Base-by-base conservation (phyloP, 2,329 filamentous ascomycete species). In the Neopestalotiopsis clavispora region DNA sequence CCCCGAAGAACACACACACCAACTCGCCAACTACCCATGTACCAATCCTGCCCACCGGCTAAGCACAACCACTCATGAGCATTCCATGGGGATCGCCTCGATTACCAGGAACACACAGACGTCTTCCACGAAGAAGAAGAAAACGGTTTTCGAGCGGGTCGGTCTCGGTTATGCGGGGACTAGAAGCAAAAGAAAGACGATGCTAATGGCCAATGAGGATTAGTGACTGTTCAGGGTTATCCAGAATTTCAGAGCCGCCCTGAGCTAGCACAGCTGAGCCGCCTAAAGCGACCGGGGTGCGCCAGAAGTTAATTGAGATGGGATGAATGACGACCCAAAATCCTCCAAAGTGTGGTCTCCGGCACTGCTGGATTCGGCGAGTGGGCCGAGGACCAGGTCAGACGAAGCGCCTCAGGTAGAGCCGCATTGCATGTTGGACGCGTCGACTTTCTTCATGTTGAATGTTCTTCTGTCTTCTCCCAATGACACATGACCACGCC, bases 81-180 rank as follows among this genome's bases (percentile, higher is more conserved):
- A 13, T 10, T 6, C 30, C 17, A 5, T 17, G 17, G 60, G 60
- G 13, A n/a, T 30, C 30, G 10, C 38, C 9, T 62, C 13, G 28
- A 32, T 4, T 30, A 12, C 42, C 20, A 13, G 62, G 12, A 52
- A 52, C 34, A 20, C 59, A 34, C 13, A 62, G 45, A 23, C 30
- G 57, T 28, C 57, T 30, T 4, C 34, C 30, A 49, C 10, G 34
- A 40, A 34, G 40, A 64, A 23, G 40, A 52, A n/a, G n/a, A 14
- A 3, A 38, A n/a, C 13, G 61, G n/a, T 34, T 20, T 10, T 20
- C 34, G 17, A 40, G 59, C 20, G 59, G 59, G 61, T 20, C 61
- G 59, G 61, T 20, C 61, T 64, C 61, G 61, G n/a, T 66, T 66
- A 66, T 66, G 42, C 63, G 63, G 63, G 42, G 49, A 66, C 63